Evolutionary conservation across 1,284 basidiomycete genomes (phyloP), one percentile per base, ranked within the genome.

Genomic region (Marasmius tenuissimus): DNA sequence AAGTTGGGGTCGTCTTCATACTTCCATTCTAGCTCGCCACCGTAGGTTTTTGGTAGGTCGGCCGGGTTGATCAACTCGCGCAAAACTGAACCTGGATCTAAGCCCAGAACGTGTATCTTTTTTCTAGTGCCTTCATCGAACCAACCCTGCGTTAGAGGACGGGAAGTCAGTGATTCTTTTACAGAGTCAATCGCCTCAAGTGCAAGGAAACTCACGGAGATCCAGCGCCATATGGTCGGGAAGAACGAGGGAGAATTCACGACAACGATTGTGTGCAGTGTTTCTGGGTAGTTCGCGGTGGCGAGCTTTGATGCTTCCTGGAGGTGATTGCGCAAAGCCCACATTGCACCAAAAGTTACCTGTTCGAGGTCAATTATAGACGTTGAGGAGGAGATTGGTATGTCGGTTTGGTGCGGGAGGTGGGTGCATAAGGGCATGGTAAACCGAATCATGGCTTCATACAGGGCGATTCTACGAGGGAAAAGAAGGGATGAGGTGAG

Each of bases 281-380:
- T 91, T 72, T 93, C 91, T 1, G 92, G 91, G 69, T 92, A 93
- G 67, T 92, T 88, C 18, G 88, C 88, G 0, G 89, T 91, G 0
- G 88, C 89, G 54, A 93, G 79, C 14, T 77, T 80, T 18, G 87
- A 87, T 0, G 91, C 88, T 68, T 92, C 86, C 66, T 90, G 87
- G 11, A 93, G 80, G 70, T 92, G 91, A 51, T 71, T 75, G 14
- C 90, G 83, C 33, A 92, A 78, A 40, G 78, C 74, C 86, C 89
- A 93, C 75, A 93, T 84, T 1, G 84, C 77, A 45, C 76, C 72
- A 10, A 93, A 73, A 8, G 88, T 85, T 60, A 87, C 82, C 58
- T 78, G 73, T 20, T 79, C 77, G 20, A 93, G 80, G 73, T 93
- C 92, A 67, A 93, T 87, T 68, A 93, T 92, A n/a, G 85, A 85